phyloP scores from a whole-genome alignment of 2,329 filamentous ascomycete species.

The Sphaceloma murrayae region DNA sequence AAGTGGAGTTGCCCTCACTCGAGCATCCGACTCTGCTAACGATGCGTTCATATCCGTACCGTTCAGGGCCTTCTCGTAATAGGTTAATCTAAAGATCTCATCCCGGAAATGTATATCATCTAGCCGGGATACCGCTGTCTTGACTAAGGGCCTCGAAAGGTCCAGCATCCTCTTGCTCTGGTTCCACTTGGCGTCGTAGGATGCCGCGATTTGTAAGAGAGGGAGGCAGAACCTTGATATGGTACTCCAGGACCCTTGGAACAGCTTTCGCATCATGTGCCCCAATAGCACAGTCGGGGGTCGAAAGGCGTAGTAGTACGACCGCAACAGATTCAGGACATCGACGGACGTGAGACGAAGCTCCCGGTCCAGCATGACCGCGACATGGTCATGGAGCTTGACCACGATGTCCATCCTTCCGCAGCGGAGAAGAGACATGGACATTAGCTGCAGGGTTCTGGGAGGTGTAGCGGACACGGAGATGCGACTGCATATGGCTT shows the following conservation, averaged over 20 bases:
- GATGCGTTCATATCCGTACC: too few relatives aligned
- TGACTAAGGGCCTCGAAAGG: background rate
- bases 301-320: slow-evolving; percentile 7
- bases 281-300: slow-evolving; percentile 4
- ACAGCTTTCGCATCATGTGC: slow-evolving; percentile 8
- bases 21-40: too few relatives aligned
- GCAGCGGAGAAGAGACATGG: background rate
- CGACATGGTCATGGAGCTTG: background rate
- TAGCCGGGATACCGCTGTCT: background rate
- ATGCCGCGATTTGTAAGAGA: slow-evolving; percentile 1
- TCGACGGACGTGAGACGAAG: slow-evolving; percentile 4
- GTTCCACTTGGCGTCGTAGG: slow-evolving; percentile 9
- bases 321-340: slow-evolving; percentile 1
- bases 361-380: background rate
- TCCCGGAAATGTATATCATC: slow-evolving; percentile 3
- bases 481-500: background rate
- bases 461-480: background rate
- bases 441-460: slow-evolving; percentile 1
- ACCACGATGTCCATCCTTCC: background rate
- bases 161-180: background rate
- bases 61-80: too few relatives aligned
- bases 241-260: background rate
- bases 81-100: too few relatives aligned
- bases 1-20: too few relatives aligned
- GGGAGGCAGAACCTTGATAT: slow-evolving; percentile 2